phyloP scores from a whole-genome alignment of 257 asterid species.

The Cinchona pubescens region DNA sequence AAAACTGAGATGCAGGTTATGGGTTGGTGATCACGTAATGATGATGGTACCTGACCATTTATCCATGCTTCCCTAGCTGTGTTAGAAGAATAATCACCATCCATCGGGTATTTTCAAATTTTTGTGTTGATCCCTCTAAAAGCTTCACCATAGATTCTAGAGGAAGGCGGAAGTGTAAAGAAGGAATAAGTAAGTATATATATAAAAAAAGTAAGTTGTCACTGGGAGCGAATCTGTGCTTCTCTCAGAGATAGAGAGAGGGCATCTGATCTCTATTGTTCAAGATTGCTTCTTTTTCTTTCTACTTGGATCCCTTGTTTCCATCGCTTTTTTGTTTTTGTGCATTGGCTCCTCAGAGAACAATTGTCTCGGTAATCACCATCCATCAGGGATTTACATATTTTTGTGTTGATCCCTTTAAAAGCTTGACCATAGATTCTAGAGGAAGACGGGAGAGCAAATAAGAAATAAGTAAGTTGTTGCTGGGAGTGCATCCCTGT shows the following conservation, averaged over 20 bases:
- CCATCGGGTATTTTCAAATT: background rate
- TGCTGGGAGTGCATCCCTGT: background rate
- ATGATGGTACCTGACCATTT: background rate
- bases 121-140: background rate
- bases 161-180: background rate
- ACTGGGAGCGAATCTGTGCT: background rate
- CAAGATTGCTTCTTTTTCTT: background rate
- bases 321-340: background rate
- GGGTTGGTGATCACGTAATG: background rate
- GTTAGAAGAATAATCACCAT: background rate
- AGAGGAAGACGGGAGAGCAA: background rate
- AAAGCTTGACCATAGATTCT: background rate
- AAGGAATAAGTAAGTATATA: background rate
- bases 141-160: background rate
- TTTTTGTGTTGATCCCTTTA: background rate
- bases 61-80: background rate
- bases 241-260: background rate
- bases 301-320: slow-evolving; percentile 2
- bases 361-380: no score
- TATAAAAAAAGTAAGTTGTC: no score
- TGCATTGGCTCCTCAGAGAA: background rate
- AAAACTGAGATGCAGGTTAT: background rate
- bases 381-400: background rate
- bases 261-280: background rate
- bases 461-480: background rate